Percentiles rank a stretch among this genome's conserved stretches.
Evolutionary conservation across 208 protist genomes (phyloP).

Genomic region (Willaertia magna): DNA sequence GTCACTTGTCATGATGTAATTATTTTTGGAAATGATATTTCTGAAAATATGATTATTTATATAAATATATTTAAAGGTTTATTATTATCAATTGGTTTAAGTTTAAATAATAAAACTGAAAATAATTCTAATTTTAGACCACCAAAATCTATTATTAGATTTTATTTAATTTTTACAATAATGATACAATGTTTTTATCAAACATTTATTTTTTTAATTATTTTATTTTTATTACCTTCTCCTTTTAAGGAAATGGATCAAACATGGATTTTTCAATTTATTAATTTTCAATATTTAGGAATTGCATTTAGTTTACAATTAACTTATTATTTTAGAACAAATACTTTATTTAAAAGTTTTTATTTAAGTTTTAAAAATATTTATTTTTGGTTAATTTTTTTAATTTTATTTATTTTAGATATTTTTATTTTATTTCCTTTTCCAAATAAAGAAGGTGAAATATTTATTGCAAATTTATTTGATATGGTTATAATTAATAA

Average conservation of each 20-base stretch:
- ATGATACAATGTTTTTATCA: neutral
- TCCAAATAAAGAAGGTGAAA: neutral
- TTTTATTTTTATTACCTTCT: neutral
- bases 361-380: neutral
- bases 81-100: neutral
- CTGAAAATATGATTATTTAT: neutral
- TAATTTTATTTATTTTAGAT: neutral
- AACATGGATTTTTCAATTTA: neutral
- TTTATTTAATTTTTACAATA: neutral
- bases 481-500: neutral
- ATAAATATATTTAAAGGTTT: neutral
- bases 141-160: neutral
- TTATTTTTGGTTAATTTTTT: neutral
- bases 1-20: neutral
- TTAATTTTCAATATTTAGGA: neutral
- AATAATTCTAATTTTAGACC: neutral
- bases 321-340: neutral
- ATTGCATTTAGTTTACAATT: neutral
- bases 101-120: neutral
- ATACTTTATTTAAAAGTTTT: neutral
- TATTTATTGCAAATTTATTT: neutral
- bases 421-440: neutral
- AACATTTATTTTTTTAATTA: neutral
- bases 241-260: neutral
- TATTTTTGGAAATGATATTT: neutral